Base-by-base conservation (phyloP, 768 basidiomycete species). In the Hericium erinaceus region DNA sequence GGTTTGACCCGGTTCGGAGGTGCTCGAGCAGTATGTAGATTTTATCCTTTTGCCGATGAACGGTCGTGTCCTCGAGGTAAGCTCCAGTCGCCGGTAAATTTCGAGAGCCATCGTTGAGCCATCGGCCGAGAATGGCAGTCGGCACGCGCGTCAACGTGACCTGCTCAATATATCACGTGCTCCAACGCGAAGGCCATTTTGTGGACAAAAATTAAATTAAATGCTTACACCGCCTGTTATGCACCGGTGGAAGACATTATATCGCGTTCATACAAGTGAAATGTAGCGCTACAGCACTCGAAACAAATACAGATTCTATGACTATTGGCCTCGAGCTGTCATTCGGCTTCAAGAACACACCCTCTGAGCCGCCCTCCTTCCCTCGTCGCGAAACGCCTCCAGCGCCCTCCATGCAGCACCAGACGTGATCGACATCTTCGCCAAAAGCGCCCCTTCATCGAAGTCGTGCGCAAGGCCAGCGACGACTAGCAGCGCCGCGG, bases 401-500 rank as follows among this genome's bases (percentile, higher is more conserved):
- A 63, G 39, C 39, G 60, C 60, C 18, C 16, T 39, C 62, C 62
- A 63, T 8, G 86, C 85, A 46, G 70, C 75, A 4, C 85, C 83
- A 13, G 82, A 81, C 16, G 68, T 72, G 8, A 87, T 67, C 46
- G 84, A 81, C 64, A 81, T 74, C 62, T 78, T 73, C 24, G 92
- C 94, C 61, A 88, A 64, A 58, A 73, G 70, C 0, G 87, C 83
- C 2, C 92, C 94, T 16, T 92, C 79, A 63, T 78, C 77, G 66
- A 80, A 92, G 65, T 82, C 79, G 37, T 68, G 68, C 20, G 87
- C 92, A 48, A 86, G 57, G 5, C 93, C 94, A 6, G 91, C 84
- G 3, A 98, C 83, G 26, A 94, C 84, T 44, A 99, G 73, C 57
- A 98, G 69, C 13, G 93, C 95, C 4, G 93, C 85, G 2, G 95